Evolutionary conservation across 2,329 filamentous ascomycete genomes (phyloP).

Genomic region (Fusarium citri): DNA sequence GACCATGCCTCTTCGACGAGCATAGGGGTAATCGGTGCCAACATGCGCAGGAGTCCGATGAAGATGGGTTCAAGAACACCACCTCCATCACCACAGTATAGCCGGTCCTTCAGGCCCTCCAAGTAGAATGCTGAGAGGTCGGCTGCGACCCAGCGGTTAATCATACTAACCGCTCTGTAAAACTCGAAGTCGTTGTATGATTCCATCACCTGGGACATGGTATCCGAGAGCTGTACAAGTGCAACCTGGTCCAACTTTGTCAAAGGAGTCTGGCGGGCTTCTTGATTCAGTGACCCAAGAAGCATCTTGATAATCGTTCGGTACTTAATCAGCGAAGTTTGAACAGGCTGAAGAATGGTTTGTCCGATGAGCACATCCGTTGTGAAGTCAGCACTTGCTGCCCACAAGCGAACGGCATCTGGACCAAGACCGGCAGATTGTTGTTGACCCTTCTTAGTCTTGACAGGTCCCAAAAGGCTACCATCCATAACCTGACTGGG

Average conservation of each 20-base stretch:
- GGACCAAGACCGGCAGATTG: slow-evolving; percentile 80
- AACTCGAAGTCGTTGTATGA: slow-evolving; percentile 82
- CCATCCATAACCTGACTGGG: slow-evolving; percentile 89
- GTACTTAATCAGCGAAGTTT: slow-evolving; percentile 84
- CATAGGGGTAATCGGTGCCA: slow-evolving; percentile 83
- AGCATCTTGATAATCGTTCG: slow-evolving; percentile 92
- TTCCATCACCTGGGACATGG: slow-evolving; percentile 71
- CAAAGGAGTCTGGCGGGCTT: slow-evolving; percentile 62
- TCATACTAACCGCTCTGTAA: slow-evolving; percentile 76
- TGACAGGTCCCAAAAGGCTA: slow-evolving; percentile 76
- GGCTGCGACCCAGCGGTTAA: slow-evolving; percentile 84
- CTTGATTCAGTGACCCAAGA: slow-evolving; percentile 76
- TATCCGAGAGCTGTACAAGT: slow-evolving; percentile 76
- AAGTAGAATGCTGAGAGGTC: slow-evolving; percentile 95
- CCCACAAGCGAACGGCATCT: slow-evolving; percentile 91
- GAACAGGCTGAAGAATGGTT: slow-evolving; percentile 79
- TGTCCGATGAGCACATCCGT: slow-evolving; percentile 86
- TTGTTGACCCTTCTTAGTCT: slow-evolving; percentile 59
- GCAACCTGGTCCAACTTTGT: slow-evolving; percentile 79
- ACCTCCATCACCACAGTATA: slow-evolving; percentile 83
- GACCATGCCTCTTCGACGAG: slow-evolving; percentile 92
- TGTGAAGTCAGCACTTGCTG: slow-evolving; percentile 90
- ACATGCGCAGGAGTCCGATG: slow-evolving; percentile 78
- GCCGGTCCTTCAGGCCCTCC: slow-evolving; percentile 88
- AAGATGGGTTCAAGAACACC: slow-evolving; percentile 76